These are phyloP conservation scores for Wickerhamiella hasegawae DNA, from an alignment of 805 yeast genomes.

Conservation along the genomic window DNA sequence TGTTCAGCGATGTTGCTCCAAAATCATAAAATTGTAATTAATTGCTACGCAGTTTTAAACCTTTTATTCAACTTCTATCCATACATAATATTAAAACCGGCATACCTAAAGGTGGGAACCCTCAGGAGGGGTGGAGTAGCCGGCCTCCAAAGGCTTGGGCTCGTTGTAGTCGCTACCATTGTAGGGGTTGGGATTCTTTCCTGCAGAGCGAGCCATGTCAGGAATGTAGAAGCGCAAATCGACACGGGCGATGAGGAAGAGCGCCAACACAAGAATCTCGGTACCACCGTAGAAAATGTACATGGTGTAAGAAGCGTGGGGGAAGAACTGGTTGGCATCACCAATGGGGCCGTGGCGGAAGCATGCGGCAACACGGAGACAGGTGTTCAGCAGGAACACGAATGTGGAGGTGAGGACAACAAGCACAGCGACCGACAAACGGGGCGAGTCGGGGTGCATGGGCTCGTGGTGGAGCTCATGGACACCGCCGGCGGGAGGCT, in stretches of 20 bases:
- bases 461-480: conserved; percentile 35
- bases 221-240: conserved; percentile 73
- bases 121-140: conserved; percentile 1
- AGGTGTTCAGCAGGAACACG: conserved; percentile 16
- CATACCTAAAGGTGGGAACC: not conserved
- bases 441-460: conserved; percentile 22
- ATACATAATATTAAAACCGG: not conserved
- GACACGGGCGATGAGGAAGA: conserved; percentile 47
- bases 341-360: conserved; percentile 13
- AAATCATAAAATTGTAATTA: no score
- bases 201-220: conserved; percentile 23
- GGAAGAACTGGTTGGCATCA: conserved; percentile 22
- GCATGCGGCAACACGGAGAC: conserved; percentile 21
- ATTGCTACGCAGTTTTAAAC: no score
- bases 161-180: conserved; percentile 8
- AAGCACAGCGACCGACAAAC: conserved; percentile 28
- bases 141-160: conserved; percentile 7
- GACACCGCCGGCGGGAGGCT: conserved; percentile 25
- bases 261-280: conserved; percentile 39
- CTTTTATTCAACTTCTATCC: no score
- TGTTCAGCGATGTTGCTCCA: no score
- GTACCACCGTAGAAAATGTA: conserved; percentile 54
- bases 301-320: conserved; percentile 41
- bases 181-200: conserved; percentile 7
- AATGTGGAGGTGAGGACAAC: conserved; percentile 12